Percentiles rank a stretch among this genome's conserved stretches.
Evolutionary conservation across 176 grass and related monocot species (phyloP).

Genomic region (Oryza punctata): DNA sequence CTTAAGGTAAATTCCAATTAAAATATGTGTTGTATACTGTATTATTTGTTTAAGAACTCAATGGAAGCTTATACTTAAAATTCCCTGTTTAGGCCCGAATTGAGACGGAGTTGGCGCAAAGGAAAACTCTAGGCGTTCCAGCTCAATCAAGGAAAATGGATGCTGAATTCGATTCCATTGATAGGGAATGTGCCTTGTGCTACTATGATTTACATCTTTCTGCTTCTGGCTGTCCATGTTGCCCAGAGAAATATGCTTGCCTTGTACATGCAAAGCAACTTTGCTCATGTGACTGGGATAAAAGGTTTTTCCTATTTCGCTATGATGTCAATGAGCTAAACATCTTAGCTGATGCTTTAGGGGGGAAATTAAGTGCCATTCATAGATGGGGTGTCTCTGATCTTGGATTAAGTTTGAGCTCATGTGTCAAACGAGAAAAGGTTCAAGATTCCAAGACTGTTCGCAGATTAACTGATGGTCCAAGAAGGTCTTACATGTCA

Average conservation of each 20-base stretch:
- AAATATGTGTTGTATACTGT: constrained; percentile 21
- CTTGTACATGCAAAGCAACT: constrained; percentile 82
- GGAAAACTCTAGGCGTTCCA: constrained; percentile 54
- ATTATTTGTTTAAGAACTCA: constrained; percentile 3
- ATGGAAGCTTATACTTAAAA: constrained; percentile 35
- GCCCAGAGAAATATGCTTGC: constrained; percentile 65
- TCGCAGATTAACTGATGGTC: constrained; percentile 46
- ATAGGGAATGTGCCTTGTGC: constrained; percentile 81
- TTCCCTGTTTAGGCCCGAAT: constrained; percentile 63
- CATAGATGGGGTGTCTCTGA: constrained; percentile 85
- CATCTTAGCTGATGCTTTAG: constrained; percentile 87
- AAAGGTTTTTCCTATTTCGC: constrained; percentile 75
- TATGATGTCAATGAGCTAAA: constrained; percentile 85
- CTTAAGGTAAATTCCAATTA: constrained; percentile 66
- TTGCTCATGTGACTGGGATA: constrained; percentile 77
- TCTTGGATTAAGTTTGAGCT: constrained; percentile 79
- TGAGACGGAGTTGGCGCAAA: constrained; percentile 57
- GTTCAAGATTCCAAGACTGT: constrained; percentile 56
- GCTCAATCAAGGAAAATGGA: constrained; percentile 82
- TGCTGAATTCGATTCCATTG: constrained; percentile 72
- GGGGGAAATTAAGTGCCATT: constrained; percentile 87
- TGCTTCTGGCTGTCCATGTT: constrained; percentile 72
- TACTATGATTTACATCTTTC: constrained; percentile 96
- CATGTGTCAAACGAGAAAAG: constrained; percentile 65
- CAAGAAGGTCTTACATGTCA: constrained; percentile 47